A percentile compares a stretch with the other conserved stretches of the same genome.
Evolutionary conservation across 164 flowering plant species (phyloP).

Genomic region (Kalanchoe fedtschenkoi): DNA sequence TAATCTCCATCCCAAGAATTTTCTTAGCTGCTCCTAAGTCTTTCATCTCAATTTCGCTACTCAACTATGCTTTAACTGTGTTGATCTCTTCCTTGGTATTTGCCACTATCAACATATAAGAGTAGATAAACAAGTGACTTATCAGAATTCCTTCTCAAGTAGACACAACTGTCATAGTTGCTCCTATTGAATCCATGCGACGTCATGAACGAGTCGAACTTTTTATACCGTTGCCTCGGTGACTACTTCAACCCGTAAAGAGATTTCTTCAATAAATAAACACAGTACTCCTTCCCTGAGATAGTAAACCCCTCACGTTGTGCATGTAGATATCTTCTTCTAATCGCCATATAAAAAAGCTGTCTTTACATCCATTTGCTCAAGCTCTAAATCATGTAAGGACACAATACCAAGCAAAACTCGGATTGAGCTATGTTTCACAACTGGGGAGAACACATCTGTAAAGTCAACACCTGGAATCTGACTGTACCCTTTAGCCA

Average conservation of each 20-base stretch:
- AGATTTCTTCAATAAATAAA: slow-evolving; percentile 6
- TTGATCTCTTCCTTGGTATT: not conserved
- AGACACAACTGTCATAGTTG: slow-evolving; percentile 2
- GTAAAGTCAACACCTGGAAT: not conserved
- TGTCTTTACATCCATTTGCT: slow-evolving; percentile 11
- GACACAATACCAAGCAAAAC: not conserved
- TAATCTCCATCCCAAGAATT: slow-evolving; percentile 11
- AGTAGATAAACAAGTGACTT: not conserved
- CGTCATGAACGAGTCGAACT: slow-evolving; percentile 5
- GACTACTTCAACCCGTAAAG: slow-evolving; percentile 11
- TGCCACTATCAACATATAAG: slow-evolving; percentile 1
- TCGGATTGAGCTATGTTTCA: slow-evolving; percentile 4
- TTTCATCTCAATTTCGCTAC: slow-evolving; percentile 13
- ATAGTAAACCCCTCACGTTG: slow-evolving; percentile 8
- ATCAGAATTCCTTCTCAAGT: not conserved
- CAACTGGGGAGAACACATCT: not conserved
- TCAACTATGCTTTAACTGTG: not conserved
- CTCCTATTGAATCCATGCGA: not conserved
- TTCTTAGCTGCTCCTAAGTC: slow-evolving; percentile 11
- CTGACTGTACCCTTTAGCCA: not conserved
- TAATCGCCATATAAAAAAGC: slow-evolving; percentile 8
- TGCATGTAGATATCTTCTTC: slow-evolving; percentile 9
- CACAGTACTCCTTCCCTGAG: not conserved
- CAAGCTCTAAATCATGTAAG: not conserved
- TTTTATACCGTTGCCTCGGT: slow-evolving; percentile 6